Conservation (phyloP, 2,329 filamentous ascomycete species). For the Iodosphaeria phyllophila region DNA sequence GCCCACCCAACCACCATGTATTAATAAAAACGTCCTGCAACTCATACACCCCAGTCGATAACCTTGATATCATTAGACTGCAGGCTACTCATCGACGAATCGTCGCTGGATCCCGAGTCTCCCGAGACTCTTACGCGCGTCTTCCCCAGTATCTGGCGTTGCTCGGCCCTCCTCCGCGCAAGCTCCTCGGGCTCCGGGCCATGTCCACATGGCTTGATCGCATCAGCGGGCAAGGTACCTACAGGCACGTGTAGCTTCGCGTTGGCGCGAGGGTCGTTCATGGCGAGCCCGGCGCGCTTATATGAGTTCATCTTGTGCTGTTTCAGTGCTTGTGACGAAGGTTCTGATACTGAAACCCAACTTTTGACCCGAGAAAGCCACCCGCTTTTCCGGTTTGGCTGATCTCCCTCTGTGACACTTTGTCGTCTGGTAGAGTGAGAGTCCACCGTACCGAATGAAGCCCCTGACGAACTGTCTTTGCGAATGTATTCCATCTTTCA, state of each 20-base stretch:
- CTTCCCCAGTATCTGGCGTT: conserved; percentile 12
- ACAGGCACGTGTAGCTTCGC: conserved; percentile 27
- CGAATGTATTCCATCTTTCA: conserved; percentile 4
- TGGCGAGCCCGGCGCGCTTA: conserved; percentile 22
- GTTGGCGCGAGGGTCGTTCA: conserved; percentile 22
- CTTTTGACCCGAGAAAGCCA: conserved; percentile 26
- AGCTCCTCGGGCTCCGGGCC: conserved; percentile 27
- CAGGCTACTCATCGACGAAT: too few species aligned
- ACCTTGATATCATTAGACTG: too few species aligned
- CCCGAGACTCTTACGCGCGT: too few species aligned
- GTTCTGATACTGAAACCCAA: conserved; percentile 29
- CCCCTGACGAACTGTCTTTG: conserved; percentile 2
- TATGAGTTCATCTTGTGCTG: conserved; percentile 23
- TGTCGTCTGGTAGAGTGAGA: conserved; percentile 3
- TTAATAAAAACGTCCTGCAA: too few species aligned
- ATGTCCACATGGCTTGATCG: conserved; percentile 22
- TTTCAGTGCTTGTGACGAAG: conserved; percentile 28
- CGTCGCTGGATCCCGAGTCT: too few species aligned
- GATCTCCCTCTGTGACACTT: too few species aligned
- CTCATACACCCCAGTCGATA: too few species aligned
- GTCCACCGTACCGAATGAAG: too few species aligned
- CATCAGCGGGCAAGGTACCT: conserved; percentile 23
- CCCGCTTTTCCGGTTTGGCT: conserved; percentile 9
- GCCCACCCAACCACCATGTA: too few species aligned
- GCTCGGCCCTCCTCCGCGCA: conserved; percentile 14